These are phyloP conservation scores for Ogataea populi-albae DNA, from an alignment of 805 yeast species.

Conservation along the genomic window DNA sequence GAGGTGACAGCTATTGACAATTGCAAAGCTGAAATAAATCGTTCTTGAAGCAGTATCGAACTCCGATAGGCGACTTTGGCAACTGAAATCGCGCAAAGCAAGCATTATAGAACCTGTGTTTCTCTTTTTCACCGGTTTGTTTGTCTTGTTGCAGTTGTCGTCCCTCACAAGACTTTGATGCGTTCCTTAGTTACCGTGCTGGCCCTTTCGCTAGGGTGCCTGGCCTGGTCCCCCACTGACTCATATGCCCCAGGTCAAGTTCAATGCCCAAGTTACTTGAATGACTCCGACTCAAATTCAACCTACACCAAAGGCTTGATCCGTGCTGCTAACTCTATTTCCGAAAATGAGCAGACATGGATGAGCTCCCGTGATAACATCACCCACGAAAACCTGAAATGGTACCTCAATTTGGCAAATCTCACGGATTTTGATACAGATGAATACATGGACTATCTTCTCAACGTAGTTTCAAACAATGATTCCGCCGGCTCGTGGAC, in stretches of 20 bases:
- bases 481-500: conserved; percentile 34
- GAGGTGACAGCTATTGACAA: too few relatives aligned
- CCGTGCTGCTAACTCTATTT: conserved; percentile 48
- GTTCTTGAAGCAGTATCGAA: too few relatives aligned
- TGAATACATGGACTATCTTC: conserved; percentile 36
- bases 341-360: conserved; percentile 52
- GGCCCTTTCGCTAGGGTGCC: background rate
- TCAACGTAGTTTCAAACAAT: conserved; percentile 20
- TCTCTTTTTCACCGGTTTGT: background rate
- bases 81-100: too few relatives aligned
- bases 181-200: background rate
- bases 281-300: conserved; percentile 16
- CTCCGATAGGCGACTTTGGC: too few relatives aligned
- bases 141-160: conserved; percentile 1
- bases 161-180: conserved; percentile 1
- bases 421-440: conserved; percentile 48
- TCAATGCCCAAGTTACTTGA: conserved; percentile 45
- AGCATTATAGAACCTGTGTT: too few relatives aligned
- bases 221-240: conserved; percentile 53
- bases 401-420: conserved; percentile 45
- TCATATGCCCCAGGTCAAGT: conserved; percentile 62
- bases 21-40: too few relatives aligned
- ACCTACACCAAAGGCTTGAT: conserved; percentile 22
- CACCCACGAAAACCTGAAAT: conserved; percentile 43
- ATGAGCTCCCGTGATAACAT: conserved; percentile 43